Base-by-base conservation (phyloP, 2,329 filamentous ascomycete species). In the Hypoxylon sp. region DNA sequence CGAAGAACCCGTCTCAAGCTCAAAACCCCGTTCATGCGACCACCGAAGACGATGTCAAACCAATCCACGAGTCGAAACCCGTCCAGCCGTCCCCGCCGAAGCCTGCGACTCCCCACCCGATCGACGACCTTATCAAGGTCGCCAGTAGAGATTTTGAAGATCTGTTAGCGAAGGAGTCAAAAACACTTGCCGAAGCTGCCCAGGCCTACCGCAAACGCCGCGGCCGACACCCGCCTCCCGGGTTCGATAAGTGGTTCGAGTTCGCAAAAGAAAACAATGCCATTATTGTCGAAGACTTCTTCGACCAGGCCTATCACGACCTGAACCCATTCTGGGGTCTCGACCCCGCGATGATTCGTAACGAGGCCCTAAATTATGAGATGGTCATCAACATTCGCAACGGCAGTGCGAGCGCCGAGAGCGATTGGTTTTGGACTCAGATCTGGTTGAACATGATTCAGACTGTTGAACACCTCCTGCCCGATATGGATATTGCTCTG, bases 401-500 rank as follows among this genome's bases (percentile, higher is more conserved):
- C 59, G 80, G 83, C 39, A 81, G 80, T 49, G 86, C 85, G 5
- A 81, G 77, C 7, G 78, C 84, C 1, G 75, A 72, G 20, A 86
- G 80, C 71, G 82, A 84, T 66, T 88, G 82, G 83, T 86, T 84
- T 70, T 88, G 82, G 84, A 86, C 82, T 2, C 75, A 81, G 68
- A 83, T 87, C 61, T 87, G 85, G 85, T 74, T 84, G 30, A 75
- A 83, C 51, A 78, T 87, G 77, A 78, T 86, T 69, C 77, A 81
- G 59, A 80, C 81, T 0, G 80, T 88, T n/a, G 80, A 84, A 65
- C 76, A 83, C 39, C 62, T 85, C 56, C 77, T 91, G 15, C 88
- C 88, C 1, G 88, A 91, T 69, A 87, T 91, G 84, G 88, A 90
- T 63, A 81, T 91, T 60, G 83, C 88, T 0, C 80, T 90, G 62